Conservation (phyloP, 108 stramenopile species). For the Skeletonema tropicum region DNA sequence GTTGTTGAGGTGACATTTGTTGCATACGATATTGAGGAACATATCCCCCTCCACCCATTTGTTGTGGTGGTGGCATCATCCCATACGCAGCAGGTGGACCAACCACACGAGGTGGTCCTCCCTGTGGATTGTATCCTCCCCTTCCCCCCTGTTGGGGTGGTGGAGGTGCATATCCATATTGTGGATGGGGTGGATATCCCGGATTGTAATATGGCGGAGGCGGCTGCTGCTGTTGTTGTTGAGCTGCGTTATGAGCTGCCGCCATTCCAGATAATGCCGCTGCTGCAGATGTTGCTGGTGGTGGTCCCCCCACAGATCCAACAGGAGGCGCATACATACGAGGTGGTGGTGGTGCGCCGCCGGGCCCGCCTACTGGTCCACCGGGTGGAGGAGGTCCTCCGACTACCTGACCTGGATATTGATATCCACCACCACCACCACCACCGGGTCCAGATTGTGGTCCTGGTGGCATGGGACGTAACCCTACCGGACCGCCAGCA, state of each 20-base stretch:
- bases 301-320: not conserved
- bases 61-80: not conserved
- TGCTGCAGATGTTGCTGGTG: not conserved
- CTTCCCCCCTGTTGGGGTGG: not conserved
- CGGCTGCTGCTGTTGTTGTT: not conserved
- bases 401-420: not conserved
- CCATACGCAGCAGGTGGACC: not conserved
- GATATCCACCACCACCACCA: not conserved
- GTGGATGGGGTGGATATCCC: not conserved
- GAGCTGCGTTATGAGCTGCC: constrained; percentile 1
- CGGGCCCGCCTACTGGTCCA: not conserved
- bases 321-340: not conserved
- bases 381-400: no score
- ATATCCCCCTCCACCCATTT: not conserved
- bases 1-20: not conserved
- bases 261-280: constrained; percentile 4
- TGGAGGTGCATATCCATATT: constrained; percentile 1
- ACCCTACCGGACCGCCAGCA: not conserved
- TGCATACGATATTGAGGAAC: constrained; percentile 8
- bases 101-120: not conserved
- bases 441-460: not conserved
- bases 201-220: constrained; percentile 5
- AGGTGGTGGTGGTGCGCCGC: not conserved
- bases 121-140: not conserved
- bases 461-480: constrained; percentile 4